Conservation (phyloP, 139 green algal genomes). For the Coccomyxa sp. region DNA sequence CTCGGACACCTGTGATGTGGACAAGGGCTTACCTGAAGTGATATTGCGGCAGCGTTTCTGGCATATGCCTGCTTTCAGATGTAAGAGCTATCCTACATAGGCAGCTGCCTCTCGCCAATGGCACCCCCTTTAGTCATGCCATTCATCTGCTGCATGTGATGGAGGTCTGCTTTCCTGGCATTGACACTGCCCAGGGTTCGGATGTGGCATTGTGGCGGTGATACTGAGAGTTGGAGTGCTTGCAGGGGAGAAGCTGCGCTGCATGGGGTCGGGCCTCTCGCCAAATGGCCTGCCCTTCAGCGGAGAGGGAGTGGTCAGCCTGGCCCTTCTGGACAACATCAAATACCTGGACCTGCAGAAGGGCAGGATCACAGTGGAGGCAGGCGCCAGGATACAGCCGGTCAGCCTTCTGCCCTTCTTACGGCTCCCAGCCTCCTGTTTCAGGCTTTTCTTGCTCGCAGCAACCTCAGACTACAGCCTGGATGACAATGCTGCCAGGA, state of each 20-base stretch:
- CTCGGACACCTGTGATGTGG: neutral
- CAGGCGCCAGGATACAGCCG: conserved; percentile 70
- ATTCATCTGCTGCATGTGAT: neutral
- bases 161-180: neutral
- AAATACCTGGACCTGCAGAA: conserved; percentile 71
- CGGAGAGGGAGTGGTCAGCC: conserved; percentile 82
- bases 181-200: neutral
- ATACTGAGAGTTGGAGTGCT: too few relatives aligned
- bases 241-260: conserved; percentile 48
- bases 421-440: neutral
- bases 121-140: neutral
- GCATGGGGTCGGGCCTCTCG: conserved; percentile 77
- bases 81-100: too few relatives aligned
- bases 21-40: neutral
- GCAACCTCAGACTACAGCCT: neutral
- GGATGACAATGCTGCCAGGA: neutral
- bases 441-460: neutral
- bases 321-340: conserved; percentile 87
- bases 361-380: conserved; percentile 60
- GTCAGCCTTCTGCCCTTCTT: conserved; percentile 21
- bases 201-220: neutral
- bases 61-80: neutral
- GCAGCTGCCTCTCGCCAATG: too few relatives aligned
- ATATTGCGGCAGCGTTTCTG: neutral
- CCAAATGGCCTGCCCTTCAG: conserved; percentile 89